Conservation (phyloP, 164 flowering plant species). For the Cinnamomum micranthum region DNA sequence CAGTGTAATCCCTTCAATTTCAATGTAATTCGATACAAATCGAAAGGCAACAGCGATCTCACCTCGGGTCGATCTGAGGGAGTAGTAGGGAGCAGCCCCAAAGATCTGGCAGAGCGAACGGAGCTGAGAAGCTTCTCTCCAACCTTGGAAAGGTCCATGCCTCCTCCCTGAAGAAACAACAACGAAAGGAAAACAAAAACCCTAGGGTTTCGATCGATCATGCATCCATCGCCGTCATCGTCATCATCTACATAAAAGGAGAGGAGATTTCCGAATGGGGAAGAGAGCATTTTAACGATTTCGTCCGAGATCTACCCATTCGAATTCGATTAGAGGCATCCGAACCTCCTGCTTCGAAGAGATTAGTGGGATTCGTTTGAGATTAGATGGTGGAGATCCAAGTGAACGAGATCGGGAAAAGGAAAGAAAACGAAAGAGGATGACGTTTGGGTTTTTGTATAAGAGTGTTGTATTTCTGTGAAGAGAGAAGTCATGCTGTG, state of each 20-base stretch:
- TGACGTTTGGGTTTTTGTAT: too few relatives aligned
- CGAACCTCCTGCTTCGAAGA: too few relatives aligned
- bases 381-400: too few relatives aligned
- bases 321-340: too few relatives aligned
- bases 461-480: too few relatives aligned
- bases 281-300: constrained; percentile 18
- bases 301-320: background rate
- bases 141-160: constrained; percentile 91
- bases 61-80: constrained; percentile 92
- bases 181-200: constrained; percentile 55
- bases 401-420: too few relatives aligned
- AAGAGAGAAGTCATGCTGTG: too few relatives aligned
- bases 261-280: constrained; percentile 11
- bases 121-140: constrained; percentile 95
- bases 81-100: constrained; percentile 71
- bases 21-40: background rate
- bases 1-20: too few relatives aligned
- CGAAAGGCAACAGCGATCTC: background rate
- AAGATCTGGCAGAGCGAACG: constrained; percentile 85
- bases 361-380: too few relatives aligned
- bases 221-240: constrained; percentile 25
- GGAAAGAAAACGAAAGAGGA: too few relatives aligned
- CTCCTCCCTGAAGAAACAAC: constrained; percentile 54
- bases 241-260: background rate
- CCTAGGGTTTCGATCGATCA: constrained; percentile 56